Evolutionary conservation across 805 yeast species (phyloP), one percentile per base, ranked within the genome.

Genomic region (Novakomyces olei): DNA sequence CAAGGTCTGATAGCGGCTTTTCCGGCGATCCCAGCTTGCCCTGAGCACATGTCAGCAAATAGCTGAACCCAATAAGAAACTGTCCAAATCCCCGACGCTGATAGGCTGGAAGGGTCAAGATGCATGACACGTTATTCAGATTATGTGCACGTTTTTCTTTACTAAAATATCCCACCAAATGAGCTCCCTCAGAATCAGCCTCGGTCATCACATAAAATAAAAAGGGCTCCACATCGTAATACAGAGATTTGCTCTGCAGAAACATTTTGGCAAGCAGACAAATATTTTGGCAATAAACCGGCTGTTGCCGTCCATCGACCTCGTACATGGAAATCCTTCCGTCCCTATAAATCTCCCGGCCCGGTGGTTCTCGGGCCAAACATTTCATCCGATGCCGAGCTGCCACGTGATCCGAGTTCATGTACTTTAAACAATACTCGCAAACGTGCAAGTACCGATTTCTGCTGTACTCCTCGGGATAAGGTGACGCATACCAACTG

Each of bases 211-310:
- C 69, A 51, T 85, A 88, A 47, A 88, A 88, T 47, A 76, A 65
- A 44, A 85, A 85, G 1, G 96, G 94, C 50, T 88, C 94, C 28
- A 85, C 96, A 46, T 88, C 96, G 48, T 80, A 80, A 48, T 81
- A 83, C 33, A 88, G 57, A 0, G 95, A 80, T 47, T 88, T 88
- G 2, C 94, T 79, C 50, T 83, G 79, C 33, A 88, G 59, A 45
- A 83, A 88, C 37, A 81, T 54, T 49, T 85, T 88, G 2, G 95
- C 92, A 41, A 88, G 51, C 27, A 85, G 58, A 56, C 98, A 88
- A 35, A 88, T 53, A 47, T 80, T 81, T 48, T 81, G 94, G 51
- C 95, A 81, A 47, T 75, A 85, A 33, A 65, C 34, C 33, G 72
- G 71, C 44, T 76, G 71, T 39, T 75, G 76, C 23, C 91, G 58